Evolutionary conservation across 371 early-diverging fungal species (phyloP), one percentile per base, ranked within the genome.

Genomic region (Nematocida homosporus): DNA sequence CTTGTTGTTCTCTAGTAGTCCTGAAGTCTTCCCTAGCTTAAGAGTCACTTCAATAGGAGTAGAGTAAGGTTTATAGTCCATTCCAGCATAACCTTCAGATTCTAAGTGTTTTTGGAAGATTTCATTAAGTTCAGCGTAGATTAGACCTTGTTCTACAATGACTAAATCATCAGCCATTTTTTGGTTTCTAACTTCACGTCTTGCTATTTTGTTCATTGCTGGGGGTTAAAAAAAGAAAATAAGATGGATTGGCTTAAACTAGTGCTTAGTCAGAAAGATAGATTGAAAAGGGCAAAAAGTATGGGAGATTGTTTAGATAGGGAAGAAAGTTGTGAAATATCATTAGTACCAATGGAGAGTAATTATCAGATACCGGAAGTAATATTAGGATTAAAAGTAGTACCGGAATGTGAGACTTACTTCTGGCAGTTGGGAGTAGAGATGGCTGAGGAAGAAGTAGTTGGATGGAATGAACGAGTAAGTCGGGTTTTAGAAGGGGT

Each of bases 31-130:
- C 82, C 92, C 92, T 79, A 97, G 94, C 81, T 94, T 91, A 87
- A 99, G 92, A 86, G 94, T 93, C 86, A 99, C 91, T 87, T 95
- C 94, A 81, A 96, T 93, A 82, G 95, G 94, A 80, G 91, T 90
- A 65, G 65, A 94, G 93, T 86, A 94, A 92, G 77, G 91, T 91
- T 85, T 94, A 90, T 97, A 92, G 86, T 95, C 95, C 86, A 95
- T 92, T 83, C 97, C 95, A 81, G 95, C 88, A 84, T 91, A 92
- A 79, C 90, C 90, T 81, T 92, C 91, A 81, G 88, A 89, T 77
- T 88, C 86, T 66, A 82, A 55, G 20, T 47, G 56, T 47, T 87
- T 86, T 78, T 84, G 81, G 81, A 87, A 88, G 82, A 86, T 83
- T 27, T 85, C 85, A 52, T 85, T 82, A 4, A 85, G 38, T 53